A percentile compares a stretch with the other conserved stretches of the same genome.
Conservation (phyloP, 148 eudicot genomes). For the Limonium bicolor region DNA sequence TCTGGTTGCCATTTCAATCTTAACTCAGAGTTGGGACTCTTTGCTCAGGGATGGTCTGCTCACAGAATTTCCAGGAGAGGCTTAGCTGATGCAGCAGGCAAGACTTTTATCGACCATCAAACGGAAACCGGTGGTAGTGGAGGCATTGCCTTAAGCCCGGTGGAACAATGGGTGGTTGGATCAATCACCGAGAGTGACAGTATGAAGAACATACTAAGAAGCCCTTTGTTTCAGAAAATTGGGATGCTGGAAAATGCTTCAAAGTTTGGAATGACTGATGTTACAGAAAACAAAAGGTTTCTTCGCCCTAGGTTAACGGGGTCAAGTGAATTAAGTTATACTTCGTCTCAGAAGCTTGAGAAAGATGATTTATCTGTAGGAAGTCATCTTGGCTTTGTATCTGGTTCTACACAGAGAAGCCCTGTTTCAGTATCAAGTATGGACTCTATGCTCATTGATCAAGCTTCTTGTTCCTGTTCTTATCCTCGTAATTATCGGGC, state of each 20-base stretch:
- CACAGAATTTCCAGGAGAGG: conserved; percentile 5
- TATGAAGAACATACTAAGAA: conserved; percentile 46
- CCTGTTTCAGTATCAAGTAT: conserved; percentile 29
- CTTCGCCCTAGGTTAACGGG: background rate
- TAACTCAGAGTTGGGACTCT: conserved; percentile 9
- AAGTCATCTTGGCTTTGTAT: conserved; percentile 13
- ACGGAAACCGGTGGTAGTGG: conserved; percentile 10
- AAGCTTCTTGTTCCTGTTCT: conserved; percentile 21
- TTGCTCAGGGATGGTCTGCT: conserved; percentile 9
- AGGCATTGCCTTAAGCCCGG: conserved; percentile 9
- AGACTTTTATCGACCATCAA: conserved; percentile 4
- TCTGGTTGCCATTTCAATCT: conserved; percentile 4
- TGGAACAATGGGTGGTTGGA: conserved; percentile 29
- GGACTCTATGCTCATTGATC: conserved; percentile 19
- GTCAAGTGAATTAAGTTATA: conserved; percentile 10
- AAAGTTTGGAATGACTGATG: background rate
- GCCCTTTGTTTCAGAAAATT: conserved; percentile 48
- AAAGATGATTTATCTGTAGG: conserved; percentile 13
- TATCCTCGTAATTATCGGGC: conserved; percentile 24
- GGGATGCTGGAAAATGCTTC: conserved; percentile 16
- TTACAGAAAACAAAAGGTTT: background rate
- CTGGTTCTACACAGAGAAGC: conserved; percentile 21
- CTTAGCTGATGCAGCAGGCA: background rate
- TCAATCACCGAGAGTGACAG: conserved; percentile 36
- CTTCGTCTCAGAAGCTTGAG: conserved; percentile 16